These are phyloP conservation scores for Epichloe amarillans DNA, from an alignment of 2,329 filamentous ascomycete genomes.

Conservation along the genomic window DNA sequence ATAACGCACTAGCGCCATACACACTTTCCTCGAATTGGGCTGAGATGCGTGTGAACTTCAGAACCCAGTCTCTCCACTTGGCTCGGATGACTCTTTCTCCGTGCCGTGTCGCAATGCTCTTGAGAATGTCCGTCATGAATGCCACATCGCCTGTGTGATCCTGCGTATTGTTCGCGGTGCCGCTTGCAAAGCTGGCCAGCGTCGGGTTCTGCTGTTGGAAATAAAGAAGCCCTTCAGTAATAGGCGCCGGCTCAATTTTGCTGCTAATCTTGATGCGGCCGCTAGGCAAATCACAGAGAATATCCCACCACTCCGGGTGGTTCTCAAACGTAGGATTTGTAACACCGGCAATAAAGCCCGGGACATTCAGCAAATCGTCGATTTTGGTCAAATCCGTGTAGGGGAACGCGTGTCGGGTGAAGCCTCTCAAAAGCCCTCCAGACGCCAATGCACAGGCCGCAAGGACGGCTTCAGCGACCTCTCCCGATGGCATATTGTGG, in stretches of 20 bases:
- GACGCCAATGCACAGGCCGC: constrained; percentile 92
- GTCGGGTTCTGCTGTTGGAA: constrained; percentile 70
- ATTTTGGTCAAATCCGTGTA: constrained; percentile 98
- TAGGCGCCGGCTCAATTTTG: constrained; percentile 64
- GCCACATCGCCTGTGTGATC: constrained; percentile 77
- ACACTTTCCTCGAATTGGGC: constrained; percentile 93
- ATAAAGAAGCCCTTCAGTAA: constrained; percentile 74
- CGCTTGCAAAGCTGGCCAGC: constrained; percentile 35
- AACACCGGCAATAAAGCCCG: constrained; percentile 93
- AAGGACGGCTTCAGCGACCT: constrained; percentile 94
- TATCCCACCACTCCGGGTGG: constrained; percentile 96
- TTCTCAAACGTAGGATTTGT: constrained; percentile 94
- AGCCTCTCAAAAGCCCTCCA: constrained; percentile 81
- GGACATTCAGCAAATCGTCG: constrained; percentile 87
- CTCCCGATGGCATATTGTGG: constrained; percentile 86
- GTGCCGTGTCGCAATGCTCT: constrained; percentile 72
- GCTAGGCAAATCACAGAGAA: constrained; percentile 83
- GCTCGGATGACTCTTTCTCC: constrained; percentile 82
- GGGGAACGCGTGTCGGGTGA: constrained; percentile 91
- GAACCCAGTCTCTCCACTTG: constrained; percentile 91
- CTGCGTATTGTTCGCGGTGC: constrained; percentile 26
- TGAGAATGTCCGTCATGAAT: constrained; percentile 78
- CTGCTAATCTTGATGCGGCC: constrained; percentile 91
- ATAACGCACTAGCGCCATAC: constrained; percentile 81
- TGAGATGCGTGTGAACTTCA: constrained; percentile 82